These are phyloP conservation scores for Apiotrichum veenhuisii DNA, from an alignment of 1,284 basidiomycete genomes.

Conservation along the genomic window DNA sequence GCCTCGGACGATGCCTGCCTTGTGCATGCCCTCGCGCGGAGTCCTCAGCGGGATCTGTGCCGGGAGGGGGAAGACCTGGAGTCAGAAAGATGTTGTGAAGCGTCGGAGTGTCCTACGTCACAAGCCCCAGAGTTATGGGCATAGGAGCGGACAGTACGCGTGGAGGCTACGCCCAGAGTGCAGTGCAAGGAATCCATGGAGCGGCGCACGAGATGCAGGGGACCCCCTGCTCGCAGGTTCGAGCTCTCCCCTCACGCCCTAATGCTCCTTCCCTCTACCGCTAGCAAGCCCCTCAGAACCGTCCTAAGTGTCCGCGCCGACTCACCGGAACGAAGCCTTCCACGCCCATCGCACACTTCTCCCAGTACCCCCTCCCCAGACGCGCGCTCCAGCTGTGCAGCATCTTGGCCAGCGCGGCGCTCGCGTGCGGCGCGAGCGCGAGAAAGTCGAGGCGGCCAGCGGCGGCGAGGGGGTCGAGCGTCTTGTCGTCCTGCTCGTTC, in stretches of 20 bases:
- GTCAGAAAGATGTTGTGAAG: background rate
- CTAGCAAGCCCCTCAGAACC: background rate
- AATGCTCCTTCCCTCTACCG: no score
- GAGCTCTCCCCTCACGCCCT: no score
- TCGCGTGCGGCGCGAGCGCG: background rate
- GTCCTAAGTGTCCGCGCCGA: no score
- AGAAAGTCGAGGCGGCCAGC: background rate
- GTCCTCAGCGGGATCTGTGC: background rate
- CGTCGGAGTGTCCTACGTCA: no score
- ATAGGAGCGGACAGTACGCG: no score
- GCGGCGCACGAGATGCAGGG: no score
- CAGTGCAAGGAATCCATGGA: no score
- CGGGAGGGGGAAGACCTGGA: background rate
- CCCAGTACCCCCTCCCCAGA: background rate
- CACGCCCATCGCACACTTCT: background rate
- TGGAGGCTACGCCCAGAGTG: no score
- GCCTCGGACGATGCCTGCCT: conserved; percentile 5
- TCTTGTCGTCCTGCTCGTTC: background rate
- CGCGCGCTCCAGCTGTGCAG: background rate
- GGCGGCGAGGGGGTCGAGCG: background rate
- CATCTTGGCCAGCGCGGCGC: background rate
- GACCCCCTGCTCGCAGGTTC: no score
- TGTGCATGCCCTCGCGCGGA: background rate
- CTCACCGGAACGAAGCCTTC: conserved; percentile 4
- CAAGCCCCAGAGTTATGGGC: no score